These are phyloP conservation scores for Cucurbita ficifolia DNA, from an alignment of 306 rosid species.

Conservation along the genomic window DNA sequence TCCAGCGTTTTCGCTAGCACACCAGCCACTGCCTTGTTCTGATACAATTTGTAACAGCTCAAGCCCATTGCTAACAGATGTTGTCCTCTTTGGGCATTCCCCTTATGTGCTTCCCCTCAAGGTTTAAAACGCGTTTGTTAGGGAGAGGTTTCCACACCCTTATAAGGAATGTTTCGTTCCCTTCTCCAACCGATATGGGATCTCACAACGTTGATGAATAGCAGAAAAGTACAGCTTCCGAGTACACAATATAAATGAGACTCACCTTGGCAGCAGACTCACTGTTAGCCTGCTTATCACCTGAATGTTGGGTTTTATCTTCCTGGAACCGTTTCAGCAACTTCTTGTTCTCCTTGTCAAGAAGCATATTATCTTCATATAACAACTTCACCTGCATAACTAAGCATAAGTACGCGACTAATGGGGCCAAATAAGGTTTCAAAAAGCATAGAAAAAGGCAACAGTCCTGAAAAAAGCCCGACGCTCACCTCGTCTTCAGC, in stretches of 20 bases:
- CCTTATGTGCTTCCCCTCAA: too few species aligned
- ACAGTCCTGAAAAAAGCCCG: neutral
- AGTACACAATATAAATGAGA: neutral
- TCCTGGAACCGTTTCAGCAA: slow-evolving; percentile 25
- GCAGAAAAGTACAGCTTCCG: neutral
- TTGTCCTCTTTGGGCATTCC: too few species aligned
- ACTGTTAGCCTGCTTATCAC: slow-evolving; percentile 41
- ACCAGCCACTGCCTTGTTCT: too few species aligned
- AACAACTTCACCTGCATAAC: slow-evolving; percentile 52
- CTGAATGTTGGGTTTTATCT: slow-evolving; percentile 43
- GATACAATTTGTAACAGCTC: too few species aligned
- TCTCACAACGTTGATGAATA: neutral
- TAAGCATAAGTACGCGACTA: neutral
- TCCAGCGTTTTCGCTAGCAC: too few species aligned
- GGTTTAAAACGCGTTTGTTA: too few species aligned
- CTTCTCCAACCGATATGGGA: too few species aligned
- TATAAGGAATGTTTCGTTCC: too few species aligned
- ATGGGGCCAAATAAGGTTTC: neutral
- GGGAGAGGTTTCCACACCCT: too few species aligned
- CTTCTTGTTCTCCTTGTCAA: slow-evolving; percentile 54
- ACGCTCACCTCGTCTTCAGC: slow-evolving; percentile 83
- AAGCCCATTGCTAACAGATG: too few species aligned
- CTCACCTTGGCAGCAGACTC: slow-evolving; percentile 66
- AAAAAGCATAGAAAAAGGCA: neutral
- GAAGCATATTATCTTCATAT: slow-evolving; percentile 46